These are phyloP conservation scores for Neonectria coccinea DNA, from an alignment of 2,329 filamentous ascomycete genomes.

Conservation along the genomic window DNA sequence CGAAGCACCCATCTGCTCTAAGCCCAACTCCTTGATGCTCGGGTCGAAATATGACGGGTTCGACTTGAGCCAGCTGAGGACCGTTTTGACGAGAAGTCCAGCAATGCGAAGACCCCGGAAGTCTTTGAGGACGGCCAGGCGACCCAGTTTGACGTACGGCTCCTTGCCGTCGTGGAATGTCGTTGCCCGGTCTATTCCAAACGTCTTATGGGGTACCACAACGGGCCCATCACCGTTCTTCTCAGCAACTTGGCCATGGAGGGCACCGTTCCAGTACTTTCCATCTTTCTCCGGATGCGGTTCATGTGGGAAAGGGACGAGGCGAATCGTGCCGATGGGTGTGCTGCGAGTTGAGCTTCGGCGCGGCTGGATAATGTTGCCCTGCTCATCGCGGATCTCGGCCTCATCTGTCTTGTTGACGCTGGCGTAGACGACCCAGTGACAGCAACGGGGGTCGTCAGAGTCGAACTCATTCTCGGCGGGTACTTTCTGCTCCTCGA, in stretches of 20 bases:
- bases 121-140: slow-evolving; percentile 75
- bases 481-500: slow-evolving; percentile 68
- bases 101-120: slow-evolving; percentile 76
- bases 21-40: slow-evolving; percentile 57
- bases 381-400: slow-evolving; percentile 58
- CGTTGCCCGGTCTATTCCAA: slow-evolving; percentile 57
- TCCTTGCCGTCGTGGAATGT: slow-evolving; percentile 71
- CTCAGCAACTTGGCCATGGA: slow-evolving; percentile 45
- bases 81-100: slow-evolving; percentile 73
- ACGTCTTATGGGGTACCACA: slow-evolving; percentile 32
- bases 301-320: slow-evolving; percentile 84
- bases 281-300: slow-evolving; percentile 69
- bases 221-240: slow-evolving; percentile 9
- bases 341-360: slow-evolving; percentile 58
- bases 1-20: slow-evolving; percentile 57
- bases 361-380: slow-evolving; percentile 55
- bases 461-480: slow-evolving; percentile 80
- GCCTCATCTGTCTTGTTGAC: slow-evolving; percentile 61
- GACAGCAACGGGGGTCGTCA: slow-evolving; percentile 83
- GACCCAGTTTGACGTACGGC: slow-evolving; percentile 84
- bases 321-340: slow-evolving; percentile 79
- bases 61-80: slow-evolving; percentile 73
- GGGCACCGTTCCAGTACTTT: slow-evolving; percentile 59
- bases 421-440: slow-evolving; percentile 87
- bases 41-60: slow-evolving; percentile 70